Base-by-base conservation (phyloP, 2,329 filamentous ascomycete species). In the Colletotrichum karsti region DNA sequence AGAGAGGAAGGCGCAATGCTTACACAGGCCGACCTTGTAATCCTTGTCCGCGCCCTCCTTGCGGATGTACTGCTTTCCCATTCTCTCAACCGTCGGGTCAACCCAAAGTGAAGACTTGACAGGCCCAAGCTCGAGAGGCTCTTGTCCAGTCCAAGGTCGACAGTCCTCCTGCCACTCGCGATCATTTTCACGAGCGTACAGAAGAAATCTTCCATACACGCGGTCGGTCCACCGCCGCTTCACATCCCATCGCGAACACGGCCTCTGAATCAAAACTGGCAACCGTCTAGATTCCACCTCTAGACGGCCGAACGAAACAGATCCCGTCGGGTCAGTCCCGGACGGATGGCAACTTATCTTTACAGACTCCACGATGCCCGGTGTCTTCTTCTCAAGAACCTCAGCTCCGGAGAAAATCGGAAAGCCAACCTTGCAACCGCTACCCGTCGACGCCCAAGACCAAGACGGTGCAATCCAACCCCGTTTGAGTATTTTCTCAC, bases 371-470 rank as follows among this genome's bases (percentile, higher is more conserved):
- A 10, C 12, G 1, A 64, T n/a, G 5, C 53, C 15, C 2, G 53
- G 6, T 1, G 20, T 41, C 33, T 51, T 42, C 22, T 51, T 15
- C 0, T 51, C 26, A 4, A 64, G 20, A 3, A 58, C 3, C 26
- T 58, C 18, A 7, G 61, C 44, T 5, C 30, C 24, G 3, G 50
- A 15, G 9, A 51, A 51, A 1, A 18, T 22, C 2, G 35, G 61
- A 13, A 33, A 58, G 22, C 24, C 42, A 12, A 64, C 61, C 13
- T 64, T 44, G 33, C 53, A 64, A 4, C 53, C 61, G 18, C 53
- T 59, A 13, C 53, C 53, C 2, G 42, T 51, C 41, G 61, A 58
- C 10, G 61, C 61, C 53, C 53, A 64, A 26, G 54, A 64, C 61
- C 61, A 64, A 18, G 61, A 51, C 6, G 61, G 61, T 4, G 61